These are phyloP conservation scores for Yarrowia alimentaria DNA, from an alignment of 805 yeast genomes.

Conservation along the genomic window DNA sequence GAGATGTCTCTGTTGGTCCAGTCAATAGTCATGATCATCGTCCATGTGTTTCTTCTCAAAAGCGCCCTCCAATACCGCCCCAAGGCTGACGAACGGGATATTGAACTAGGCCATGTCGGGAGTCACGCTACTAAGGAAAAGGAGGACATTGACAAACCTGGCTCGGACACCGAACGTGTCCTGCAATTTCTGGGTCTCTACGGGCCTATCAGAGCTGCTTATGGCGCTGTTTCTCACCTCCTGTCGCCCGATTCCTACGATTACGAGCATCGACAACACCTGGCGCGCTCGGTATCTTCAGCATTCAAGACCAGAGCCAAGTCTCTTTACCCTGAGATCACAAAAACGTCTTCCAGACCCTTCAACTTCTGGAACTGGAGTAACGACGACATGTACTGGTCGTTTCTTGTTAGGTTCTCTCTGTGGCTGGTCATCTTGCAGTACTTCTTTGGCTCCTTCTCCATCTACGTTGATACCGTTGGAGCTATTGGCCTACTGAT, in stretches of 20 bases:
- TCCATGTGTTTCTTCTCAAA: slow-evolving; percentile 64
- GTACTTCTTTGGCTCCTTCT: slow-evolving; percentile 41
- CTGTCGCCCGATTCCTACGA: slow-evolving; percentile 12
- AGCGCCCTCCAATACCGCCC: slow-evolving; percentile 50
- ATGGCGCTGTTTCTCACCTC: background rate
- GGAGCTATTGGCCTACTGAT: slow-evolving; percentile 67
- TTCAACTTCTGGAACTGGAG: slow-evolving; percentile 86
- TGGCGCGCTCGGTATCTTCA: slow-evolving; percentile 7
- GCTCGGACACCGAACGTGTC: slow-evolving; percentile 12
- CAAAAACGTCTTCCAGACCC: slow-evolving; percentile 39
- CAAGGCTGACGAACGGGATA: slow-evolving; percentile 2
- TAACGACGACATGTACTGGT: slow-evolving; percentile 57
- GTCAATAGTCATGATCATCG: slow-evolving; percentile 77
- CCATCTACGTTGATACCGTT: slow-evolving; percentile 49
- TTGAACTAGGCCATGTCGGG: slow-evolving; percentile 12
- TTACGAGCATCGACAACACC: slow-evolving; percentile 8
- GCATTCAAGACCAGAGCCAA: slow-evolving; percentile 20
- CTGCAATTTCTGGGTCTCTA: slow-evolving; percentile 7
- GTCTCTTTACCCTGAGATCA: slow-evolving; percentile 5
- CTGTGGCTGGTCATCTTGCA: slow-evolving; percentile 46
- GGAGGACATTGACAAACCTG: slow-evolving; percentile 3
- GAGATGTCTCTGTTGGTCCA: slow-evolving; percentile 78
- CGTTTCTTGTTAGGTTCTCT: slow-evolving; percentile 53
- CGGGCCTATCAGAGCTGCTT: slow-evolving; percentile 1
- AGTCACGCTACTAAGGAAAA: too few species aligned